Base-by-base conservation (phyloP, 345 rosid genomes). In the Euphorbia pulcherrima region DNA sequence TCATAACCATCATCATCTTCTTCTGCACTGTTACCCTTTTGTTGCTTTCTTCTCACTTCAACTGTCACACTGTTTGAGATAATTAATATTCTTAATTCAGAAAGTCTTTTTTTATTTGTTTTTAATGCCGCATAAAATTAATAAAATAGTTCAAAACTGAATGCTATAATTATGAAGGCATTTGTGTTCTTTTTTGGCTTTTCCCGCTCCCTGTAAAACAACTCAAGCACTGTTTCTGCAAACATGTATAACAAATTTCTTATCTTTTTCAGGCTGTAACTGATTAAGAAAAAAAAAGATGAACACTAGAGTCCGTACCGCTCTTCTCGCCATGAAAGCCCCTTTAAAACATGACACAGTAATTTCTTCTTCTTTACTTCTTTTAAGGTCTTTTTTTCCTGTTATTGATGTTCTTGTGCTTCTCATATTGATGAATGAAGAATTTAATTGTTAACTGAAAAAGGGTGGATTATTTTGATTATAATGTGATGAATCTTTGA, bases 251-350 rank as follows among this genome's bases (percentile, higher is more conserved):
- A 33, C 0, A 3, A 18, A 35, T 35, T 12, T 30, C 13, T 33
- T 18, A n/a, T 60, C 47, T 60, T 72, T 69, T 74, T 67, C 75
- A 70, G 80, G 72, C 65, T 55, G 17, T 46, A 30, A 71, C 72
- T 67, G 75, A 59, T 60, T 61, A 46, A 61, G 62, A 62, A 70
- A 62, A 40, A n/a, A 59, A 30, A 78, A 80, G 50, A 88, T 88
- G 96, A 90, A 83, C 82, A 78, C 87, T 12, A 85, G 90, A 83
- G 86, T 81, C 72, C 88, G 90, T 73, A 80, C 82, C 54, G 79
- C 85, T 81, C 79, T 81, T 82, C 88, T 77, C 66, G 79, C 90
- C 76, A 84, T 84, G 83, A 84, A 84, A 83, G 74, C 94, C 82
- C 83, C 95, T 71, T 73, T 76, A 74, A 81, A 76, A 79, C 79